Conservation (phyloP, 352 stramenopile genomes). For the Pythium phragmitis region DNA sequence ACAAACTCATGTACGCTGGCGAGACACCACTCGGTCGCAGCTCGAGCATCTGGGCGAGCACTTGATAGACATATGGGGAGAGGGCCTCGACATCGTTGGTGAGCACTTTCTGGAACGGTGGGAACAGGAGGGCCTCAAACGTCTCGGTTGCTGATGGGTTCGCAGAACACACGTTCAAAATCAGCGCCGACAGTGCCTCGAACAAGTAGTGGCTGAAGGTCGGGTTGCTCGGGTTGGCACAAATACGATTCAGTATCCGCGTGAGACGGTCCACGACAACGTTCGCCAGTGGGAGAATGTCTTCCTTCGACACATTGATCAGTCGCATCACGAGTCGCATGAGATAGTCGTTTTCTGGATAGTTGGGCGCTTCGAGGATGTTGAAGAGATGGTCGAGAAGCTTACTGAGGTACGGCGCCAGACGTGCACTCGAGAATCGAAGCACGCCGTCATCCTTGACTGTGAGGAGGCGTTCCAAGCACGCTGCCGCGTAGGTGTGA, state of each 20-base stretch:
- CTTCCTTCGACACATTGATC: conserved; percentile 91
- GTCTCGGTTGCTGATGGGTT: conserved; percentile 71
- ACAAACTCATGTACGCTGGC: conserved; percentile 94
- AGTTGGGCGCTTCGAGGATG: conserved; percentile 93
- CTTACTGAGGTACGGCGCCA: conserved; percentile 91
- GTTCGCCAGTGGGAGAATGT: conserved; percentile 91
- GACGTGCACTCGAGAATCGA: conserved; percentile 77
- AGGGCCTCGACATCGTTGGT: conserved; percentile 94
- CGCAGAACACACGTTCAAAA: conserved; percentile 91
- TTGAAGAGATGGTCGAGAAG: conserved; percentile 95
- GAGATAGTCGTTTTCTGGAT: conserved; percentile 98
- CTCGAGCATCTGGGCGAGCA: conserved; percentile 98
- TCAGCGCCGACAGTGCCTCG: conserved; percentile 96
- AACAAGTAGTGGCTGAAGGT: conserved; percentile 99
- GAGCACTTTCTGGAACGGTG: conserved; percentile 96
- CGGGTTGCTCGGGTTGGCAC: conserved; percentile 98
- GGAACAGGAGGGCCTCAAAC: conserved; percentile 97
- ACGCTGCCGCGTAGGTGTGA: conserved; percentile 96
- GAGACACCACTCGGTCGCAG: conserved; percentile 88
- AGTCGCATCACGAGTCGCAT: conserved; percentile 98
- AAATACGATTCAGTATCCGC: conserved; percentile 91
- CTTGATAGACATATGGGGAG: conserved; percentile 98
- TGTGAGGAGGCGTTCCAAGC: conserved; percentile 95
- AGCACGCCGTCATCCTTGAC: conserved; percentile 88
- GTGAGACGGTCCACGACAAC: conserved; percentile 96